Percentiles rank a stretch among this genome's conserved stretches.
phyloP scores from a whole-genome alignment of 225 moss, liverwort and hornwort genomes.

The Asterella californica region DNA sequence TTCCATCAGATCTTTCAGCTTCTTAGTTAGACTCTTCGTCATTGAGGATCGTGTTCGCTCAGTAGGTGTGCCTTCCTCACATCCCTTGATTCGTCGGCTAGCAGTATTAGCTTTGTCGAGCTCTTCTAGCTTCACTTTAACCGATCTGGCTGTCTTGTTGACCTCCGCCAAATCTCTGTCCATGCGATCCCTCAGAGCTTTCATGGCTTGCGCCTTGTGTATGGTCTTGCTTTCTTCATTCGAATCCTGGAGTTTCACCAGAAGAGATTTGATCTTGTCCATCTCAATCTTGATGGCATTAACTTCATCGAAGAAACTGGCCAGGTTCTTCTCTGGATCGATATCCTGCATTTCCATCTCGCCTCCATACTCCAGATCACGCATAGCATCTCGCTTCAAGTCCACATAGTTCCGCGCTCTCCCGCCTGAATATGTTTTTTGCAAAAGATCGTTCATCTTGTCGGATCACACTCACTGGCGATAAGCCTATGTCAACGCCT shows the following conservation, averaged over 20 bases:
- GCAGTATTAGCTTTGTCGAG: slow-evolving; percentile 44
- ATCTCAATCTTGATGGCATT: slow-evolving; percentile 40
- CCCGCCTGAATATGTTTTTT: slow-evolving; percentile 37
- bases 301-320: slow-evolving; percentile 42
- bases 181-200: slow-evolving; percentile 46
- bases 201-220: slow-evolving; percentile 50
- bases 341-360: slow-evolving; percentile 43
- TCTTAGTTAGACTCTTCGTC: slow-evolving; percentile 41
- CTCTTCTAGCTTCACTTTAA: slow-evolving; percentile 41
- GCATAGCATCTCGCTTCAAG: slow-evolving; percentile 35
- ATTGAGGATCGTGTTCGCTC: slow-evolving; percentile 45
- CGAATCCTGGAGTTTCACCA: slow-evolving; percentile 38
- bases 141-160: slow-evolving; percentile 41
- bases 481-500: background rate
- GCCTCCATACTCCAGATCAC: slow-evolving; percentile 35
- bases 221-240: slow-evolving; percentile 48
- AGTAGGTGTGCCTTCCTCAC: slow-evolving; percentile 42
- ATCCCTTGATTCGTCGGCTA: slow-evolving; percentile 38
- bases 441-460: slow-evolving; percentile 49
- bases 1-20: slow-evolving; percentile 53
- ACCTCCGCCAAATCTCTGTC: slow-evolving; percentile 47
- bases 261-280: slow-evolving; percentile 35
- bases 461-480: background rate
- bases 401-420: slow-evolving; percentile 42
- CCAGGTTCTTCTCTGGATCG: slow-evolving; percentile 45